Base-by-base conservation (phyloP, 2,329 filamentous ascomycete species). In the Alternaria sp. region DNA sequence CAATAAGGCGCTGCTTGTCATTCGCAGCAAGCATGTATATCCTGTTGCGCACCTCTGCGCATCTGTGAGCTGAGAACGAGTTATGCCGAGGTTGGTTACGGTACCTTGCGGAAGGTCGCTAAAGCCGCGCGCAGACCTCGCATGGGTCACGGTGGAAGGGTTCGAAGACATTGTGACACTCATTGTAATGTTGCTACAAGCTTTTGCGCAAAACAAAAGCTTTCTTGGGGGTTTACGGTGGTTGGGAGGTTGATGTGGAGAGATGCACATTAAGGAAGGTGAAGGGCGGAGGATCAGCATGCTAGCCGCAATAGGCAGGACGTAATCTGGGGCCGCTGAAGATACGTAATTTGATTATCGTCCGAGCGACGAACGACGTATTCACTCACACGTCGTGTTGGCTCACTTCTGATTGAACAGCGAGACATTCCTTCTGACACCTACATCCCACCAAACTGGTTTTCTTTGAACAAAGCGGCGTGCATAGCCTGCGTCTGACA, bases 11-110 rank as follows among this genome's bases (percentile, higher is more conserved):
- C 30, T 62, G 47, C 47, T 51, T 51, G 41, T 62, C 48, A 34
- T 51, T 46, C 20, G 60, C 57, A 41, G 41, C 49, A 24, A 60
- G 41, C 14, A 34, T 24, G 39, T 62, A 62, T 36, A 62, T 62
- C 52, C 57, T 51, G 57, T 62, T 56, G 51, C 60, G 51, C 47
- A 62, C 51, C 43, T 62, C 60, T 62, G 32, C 30, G 41, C 46
- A 26, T 30, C 38, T 58, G 54, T 58, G 39, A 58, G 54, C 52
- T 54, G 44, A 52, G 54, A 58, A 54, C 24, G 16, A 41, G 26
- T 43, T 28, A 22, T 54, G 32, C 59, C 54, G 54, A 59, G 49
- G 54, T 61, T 54, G 49, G 34, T 47, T 47, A 34, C 41, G 32
- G 49, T 54, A 61, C 59, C 59, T 54, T 47, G 34, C 34, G 59